These are phyloP conservation scores for Botrytis paeoniae DNA, from an alignment of 2,329 filamentous ascomycete species.

Conservation along the genomic window DNA sequence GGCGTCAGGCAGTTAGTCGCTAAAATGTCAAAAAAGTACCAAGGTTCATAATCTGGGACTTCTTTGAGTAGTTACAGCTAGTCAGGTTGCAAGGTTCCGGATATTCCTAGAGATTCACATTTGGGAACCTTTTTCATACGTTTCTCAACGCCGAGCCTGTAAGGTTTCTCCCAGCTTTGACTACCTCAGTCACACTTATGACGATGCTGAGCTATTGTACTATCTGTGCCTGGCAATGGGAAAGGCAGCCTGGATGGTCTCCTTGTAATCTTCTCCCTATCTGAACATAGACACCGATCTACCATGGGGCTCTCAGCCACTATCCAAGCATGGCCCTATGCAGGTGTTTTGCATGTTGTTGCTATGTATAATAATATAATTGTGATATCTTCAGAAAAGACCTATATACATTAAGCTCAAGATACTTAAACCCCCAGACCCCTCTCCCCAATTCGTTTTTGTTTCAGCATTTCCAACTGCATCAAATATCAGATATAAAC, in stretches of 20 bases:
- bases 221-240: not conserved
- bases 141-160: conserved; percentile 1
- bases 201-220: conserved; percentile 7
- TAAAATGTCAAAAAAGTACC: not conserved
- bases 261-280: conserved; percentile 2
- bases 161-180: conserved; percentile 14
- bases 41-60: not conserved
- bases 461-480: conserved; percentile 16
- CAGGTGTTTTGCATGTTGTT: conserved; percentile 19
- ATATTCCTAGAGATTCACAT: conserved; percentile 7
- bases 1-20: not conserved
- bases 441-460: conserved; percentile 10
- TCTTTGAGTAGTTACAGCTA: not conserved
- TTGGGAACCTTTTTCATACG: conserved; percentile 4
- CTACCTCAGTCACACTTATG: conserved; percentile 18
- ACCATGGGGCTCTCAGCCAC: conserved; percentile 17
- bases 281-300: conserved; percentile 16
- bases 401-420: not conserved
- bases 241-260: not conserved
- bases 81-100: conserved; percentile 12
- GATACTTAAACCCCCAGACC: conserved; percentile 16
- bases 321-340: conserved; percentile 14
- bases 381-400: conserved; percentile 10
- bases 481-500: conserved; percentile 18
- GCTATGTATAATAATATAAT: conserved; percentile 10